A percentile compares a stretch with the other conserved stretches of the same genome.
Conservation (phyloP, 768 basidiomycete genomes). For the Lactarius deliciosus region DNA sequence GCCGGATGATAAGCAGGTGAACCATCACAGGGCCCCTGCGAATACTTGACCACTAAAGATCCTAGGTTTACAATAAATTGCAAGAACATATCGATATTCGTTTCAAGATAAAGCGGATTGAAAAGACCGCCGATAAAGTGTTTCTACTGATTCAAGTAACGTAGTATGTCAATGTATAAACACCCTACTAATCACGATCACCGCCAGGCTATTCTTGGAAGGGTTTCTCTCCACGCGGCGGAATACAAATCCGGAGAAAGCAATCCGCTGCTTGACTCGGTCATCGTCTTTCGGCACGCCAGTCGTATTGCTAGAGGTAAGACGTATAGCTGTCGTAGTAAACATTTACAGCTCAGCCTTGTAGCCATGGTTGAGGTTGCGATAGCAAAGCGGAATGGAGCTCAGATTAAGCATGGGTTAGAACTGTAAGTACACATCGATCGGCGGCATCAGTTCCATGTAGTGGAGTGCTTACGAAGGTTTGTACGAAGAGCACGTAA, state of each 20-base stretch:
- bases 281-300: conserved; percentile 72
- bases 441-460: background rate
- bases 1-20: conserved; percentile 73
- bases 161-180: background rate
- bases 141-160: conserved; percentile 76
- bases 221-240: conserved; percentile 62
- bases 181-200: conserved; percentile 20
- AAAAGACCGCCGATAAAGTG: conserved; percentile 73
- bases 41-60: conserved; percentile 1
- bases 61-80: conserved; percentile 62
- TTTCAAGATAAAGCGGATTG: conserved; percentile 68
- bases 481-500: conserved; percentile 60
- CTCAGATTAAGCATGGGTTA: conserved; percentile 67
- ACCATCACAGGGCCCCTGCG: background rate
- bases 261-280: conserved; percentile 68
- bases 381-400: conserved; percentile 60
- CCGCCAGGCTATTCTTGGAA: conserved; percentile 64
- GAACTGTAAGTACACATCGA: conserved; percentile 57
- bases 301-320: conserved; percentile 74
- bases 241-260: conserved; percentile 74
- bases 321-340: background rate
- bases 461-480: background rate
- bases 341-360: conserved; percentile 2
- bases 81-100: conserved; percentile 75
- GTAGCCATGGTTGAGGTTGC: conserved; percentile 79